These are phyloP conservation scores for Hsuehochloa calcarea DNA, from an alignment of 176 grass and related monocot genomes.

Conservation along the genomic window DNA sequence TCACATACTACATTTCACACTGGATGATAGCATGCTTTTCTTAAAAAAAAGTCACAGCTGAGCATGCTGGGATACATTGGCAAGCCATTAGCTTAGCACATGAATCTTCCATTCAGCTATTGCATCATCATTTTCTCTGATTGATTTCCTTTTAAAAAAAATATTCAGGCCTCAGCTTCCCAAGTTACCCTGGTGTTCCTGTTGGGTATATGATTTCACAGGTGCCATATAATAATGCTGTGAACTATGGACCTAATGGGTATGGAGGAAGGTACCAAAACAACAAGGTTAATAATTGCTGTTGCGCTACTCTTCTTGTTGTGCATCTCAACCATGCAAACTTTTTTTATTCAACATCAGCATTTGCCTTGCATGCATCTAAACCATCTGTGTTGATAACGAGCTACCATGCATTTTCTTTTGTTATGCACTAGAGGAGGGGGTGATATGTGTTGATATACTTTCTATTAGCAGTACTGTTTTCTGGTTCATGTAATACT, in stretches of 20 bases:
- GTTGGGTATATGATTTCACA: conserved; percentile 86
- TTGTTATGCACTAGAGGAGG: neutral
- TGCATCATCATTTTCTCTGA: neutral
- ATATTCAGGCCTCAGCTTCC: conserved; percentile 53
- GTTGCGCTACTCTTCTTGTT: conserved; percentile 13
- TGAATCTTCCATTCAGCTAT: neutral
- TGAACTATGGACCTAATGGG: conserved; percentile 81
- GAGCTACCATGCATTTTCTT: neutral
- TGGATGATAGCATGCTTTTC: neutral
- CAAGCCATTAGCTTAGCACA: neutral
- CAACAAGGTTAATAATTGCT: conserved; percentile 64
- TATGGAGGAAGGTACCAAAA: conserved; percentile 76
- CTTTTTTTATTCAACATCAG: neutral
- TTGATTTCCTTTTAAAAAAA: conserved; percentile 20
- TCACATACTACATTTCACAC: neutral
- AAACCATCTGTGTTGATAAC: neutral
- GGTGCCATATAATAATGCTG: conserved; percentile 56
- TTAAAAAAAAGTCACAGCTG: neutral
- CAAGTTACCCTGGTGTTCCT: conserved; percentile 64
- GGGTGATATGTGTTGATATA: neutral
- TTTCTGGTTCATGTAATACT: conserved; percentile 4
- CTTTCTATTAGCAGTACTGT: neutral
- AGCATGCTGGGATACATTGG: neutral
- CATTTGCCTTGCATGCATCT: neutral
- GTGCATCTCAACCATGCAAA: neutral